Conservation (phyloP, 2,329 filamentous ascomycete genomes). For the Monilinia fructigena region DNA sequence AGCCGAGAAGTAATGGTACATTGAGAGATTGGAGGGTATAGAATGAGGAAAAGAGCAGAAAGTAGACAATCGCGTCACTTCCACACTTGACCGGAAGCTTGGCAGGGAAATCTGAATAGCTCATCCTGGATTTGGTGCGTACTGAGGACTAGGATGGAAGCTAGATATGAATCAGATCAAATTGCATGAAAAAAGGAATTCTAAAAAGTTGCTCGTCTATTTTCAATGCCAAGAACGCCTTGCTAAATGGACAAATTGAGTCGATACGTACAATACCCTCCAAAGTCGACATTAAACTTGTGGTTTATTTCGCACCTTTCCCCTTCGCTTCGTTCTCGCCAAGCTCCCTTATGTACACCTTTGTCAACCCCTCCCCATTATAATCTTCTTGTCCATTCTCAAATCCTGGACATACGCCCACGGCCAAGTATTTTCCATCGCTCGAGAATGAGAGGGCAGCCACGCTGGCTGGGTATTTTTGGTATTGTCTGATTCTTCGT, state of each 20-base stretch:
- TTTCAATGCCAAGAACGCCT: constrained; percentile 26
- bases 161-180: neutral
- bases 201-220: constrained; percentile 2
- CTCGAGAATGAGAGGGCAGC: constrained; percentile 61
- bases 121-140: neutral
- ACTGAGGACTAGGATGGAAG: neutral
- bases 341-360: constrained; percentile 79
- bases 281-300: neutral
- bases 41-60: neutral
- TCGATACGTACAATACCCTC: constrained; percentile 4
- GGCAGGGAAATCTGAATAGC: neutral
- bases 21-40: neutral
- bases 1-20: neutral
- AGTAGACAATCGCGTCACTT: neutral
- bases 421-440: constrained; percentile 63
- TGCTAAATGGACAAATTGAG: constrained; percentile 25
- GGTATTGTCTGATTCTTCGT: constrained; percentile 67
- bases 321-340: constrained; percentile 73
- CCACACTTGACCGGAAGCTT: neutral
- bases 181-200: neutral
- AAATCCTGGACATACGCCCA: constrained; percentile 67
- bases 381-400: constrained; percentile 75
- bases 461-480: constrained; percentile 62
- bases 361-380: constrained; percentile 67
- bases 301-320: constrained; percentile 37